These are phyloP conservation scores for Acacia pycnantha DNA, from an alignment of 331 rosid genomes.

Conservation along the genomic window DNA sequence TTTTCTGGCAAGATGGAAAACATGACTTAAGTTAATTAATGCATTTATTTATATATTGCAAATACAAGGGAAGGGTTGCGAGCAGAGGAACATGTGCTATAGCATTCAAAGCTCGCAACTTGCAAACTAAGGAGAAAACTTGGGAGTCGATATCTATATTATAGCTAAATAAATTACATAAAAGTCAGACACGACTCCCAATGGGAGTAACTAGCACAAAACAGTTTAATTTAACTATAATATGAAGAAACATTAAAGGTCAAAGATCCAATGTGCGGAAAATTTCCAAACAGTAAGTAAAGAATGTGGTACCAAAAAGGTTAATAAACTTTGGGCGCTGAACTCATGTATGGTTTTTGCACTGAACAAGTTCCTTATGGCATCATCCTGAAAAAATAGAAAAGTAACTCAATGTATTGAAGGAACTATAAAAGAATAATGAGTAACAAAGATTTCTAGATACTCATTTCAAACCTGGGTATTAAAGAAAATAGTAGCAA, in stretches of 20 bases:
- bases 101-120: neutral
- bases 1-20: neutral
- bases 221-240: neutral
- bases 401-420: conserved; percentile 10
- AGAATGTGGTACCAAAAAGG: conserved; percentile 76
- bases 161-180: conserved; percentile 7
- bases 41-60: neutral
- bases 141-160: conserved; percentile 10
- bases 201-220: conserved; percentile 4
- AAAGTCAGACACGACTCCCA: neutral
- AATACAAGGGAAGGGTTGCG: neutral
- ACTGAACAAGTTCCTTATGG: conserved; percentile 95
- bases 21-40: neutral
- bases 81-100: neutral
- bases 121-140: neutral
- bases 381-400: conserved; percentile 80
- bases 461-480: conserved; percentile 69
- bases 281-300: conserved; percentile 23
- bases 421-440: conserved; percentile 15
- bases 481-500: conserved; percentile 96
- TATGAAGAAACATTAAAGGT: conserved; percentile 13
- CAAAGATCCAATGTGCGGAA: neutral
- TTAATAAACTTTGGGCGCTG: conserved; percentile 90
- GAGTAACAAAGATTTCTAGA: conserved; percentile 7
- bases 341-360: conserved; percentile 94